These are phyloP conservation scores for Beauveria brongniartii DNA, from an alignment of 2,329 filamentous ascomycete species.

Conservation along the genomic window DNA sequence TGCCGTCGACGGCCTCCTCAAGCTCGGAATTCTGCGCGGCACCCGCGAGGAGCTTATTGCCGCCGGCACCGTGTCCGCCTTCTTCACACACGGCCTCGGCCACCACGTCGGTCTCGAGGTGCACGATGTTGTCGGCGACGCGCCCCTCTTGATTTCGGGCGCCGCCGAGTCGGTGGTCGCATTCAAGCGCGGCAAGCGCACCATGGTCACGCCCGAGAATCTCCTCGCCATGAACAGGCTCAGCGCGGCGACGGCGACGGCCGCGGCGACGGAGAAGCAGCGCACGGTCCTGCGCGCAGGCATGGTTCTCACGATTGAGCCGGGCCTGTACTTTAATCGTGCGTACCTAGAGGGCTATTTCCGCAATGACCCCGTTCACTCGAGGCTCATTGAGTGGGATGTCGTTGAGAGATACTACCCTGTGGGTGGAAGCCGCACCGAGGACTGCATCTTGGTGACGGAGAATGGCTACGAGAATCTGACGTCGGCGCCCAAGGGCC, in stretches of 20 bases:
- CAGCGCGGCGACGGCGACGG: constrained; percentile 17
- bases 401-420: constrained; percentile 62
- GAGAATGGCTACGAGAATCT: constrained; percentile 74
- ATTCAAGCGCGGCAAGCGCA: constrained; percentile 31
- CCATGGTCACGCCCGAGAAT: constrained; percentile 30
- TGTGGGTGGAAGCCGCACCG: constrained; percentile 85
- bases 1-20: constrained; percentile 61
- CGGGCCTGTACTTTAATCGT: constrained; percentile 70
- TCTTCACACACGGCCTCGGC: constrained; percentile 59
- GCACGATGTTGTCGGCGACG: constrained; percentile 46
- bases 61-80: constrained; percentile 48
- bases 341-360: constrained; percentile 66
- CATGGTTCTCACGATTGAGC: constrained; percentile 73
- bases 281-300: constrained; percentile 41
- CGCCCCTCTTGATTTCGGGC: constrained; percentile 22
- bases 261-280: constrained; percentile 23
- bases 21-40: constrained; percentile 63
- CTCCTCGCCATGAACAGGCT: constrained; percentile 20
- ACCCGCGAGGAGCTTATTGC: constrained; percentile 47
- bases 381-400: constrained; percentile 55
- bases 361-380: constrained; percentile 48
- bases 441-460: constrained; percentile 82
- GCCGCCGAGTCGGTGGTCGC: constrained; percentile 18
- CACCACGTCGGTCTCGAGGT: constrained; percentile 60
- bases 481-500: constrained; percentile 69